Evolutionary conservation across 345 rosid genomes (phyloP).

Genomic region (Brassica cretica): DNA sequence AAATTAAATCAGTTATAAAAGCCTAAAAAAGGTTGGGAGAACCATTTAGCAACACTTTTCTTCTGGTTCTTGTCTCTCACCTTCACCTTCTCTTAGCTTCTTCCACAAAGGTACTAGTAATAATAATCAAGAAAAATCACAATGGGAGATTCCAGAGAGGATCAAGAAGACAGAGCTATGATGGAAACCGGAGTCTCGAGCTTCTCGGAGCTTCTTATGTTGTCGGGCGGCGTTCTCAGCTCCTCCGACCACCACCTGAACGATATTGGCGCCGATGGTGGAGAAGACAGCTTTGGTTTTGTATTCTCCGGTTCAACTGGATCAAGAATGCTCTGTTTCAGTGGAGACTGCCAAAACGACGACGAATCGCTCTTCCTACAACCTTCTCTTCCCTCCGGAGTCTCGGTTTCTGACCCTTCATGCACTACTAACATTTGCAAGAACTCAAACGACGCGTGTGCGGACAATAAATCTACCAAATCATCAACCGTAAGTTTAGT

Average conservation of each 20-base stretch:
- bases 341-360: constrained; percentile 42
- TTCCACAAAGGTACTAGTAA: constrained; percentile 4
- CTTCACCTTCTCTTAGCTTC: constrained; percentile 16
- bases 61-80: constrained; percentile 9
- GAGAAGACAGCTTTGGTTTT: constrained; percentile 33
- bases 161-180: constrained; percentile 19
- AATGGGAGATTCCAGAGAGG: constrained; percentile 51
- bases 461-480: constrained; percentile 12
- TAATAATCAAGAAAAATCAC: constrained; percentile 3
- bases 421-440: constrained; percentile 27
- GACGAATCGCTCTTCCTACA: constrained; percentile 32
- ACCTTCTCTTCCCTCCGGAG: constrained; percentile 23
- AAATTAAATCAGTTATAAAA: constrained; percentile 15
- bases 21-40: constrained; percentile 13
- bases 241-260: constrained; percentile 13
- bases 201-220: constrained; percentile 67
- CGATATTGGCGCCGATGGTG: constrained; percentile 23
- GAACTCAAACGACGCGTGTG: constrained; percentile 23
- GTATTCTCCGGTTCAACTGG: constrained; percentile 41
- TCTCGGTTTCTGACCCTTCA: constrained; percentile 28
- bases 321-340: constrained; percentile 82
- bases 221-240: constrained; percentile 39
- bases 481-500: constrained; percentile 26
- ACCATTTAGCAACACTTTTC: constrained; percentile 13
- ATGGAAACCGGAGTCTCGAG: constrained; percentile 40